Percentiles rank a stretch among this genome's conserved stretches.
These are phyloP conservation scores for Staphylotrichum tortipilum DNA, from an alignment of 495 filamentous ascomycete species.

Conservation along the genomic window DNA sequence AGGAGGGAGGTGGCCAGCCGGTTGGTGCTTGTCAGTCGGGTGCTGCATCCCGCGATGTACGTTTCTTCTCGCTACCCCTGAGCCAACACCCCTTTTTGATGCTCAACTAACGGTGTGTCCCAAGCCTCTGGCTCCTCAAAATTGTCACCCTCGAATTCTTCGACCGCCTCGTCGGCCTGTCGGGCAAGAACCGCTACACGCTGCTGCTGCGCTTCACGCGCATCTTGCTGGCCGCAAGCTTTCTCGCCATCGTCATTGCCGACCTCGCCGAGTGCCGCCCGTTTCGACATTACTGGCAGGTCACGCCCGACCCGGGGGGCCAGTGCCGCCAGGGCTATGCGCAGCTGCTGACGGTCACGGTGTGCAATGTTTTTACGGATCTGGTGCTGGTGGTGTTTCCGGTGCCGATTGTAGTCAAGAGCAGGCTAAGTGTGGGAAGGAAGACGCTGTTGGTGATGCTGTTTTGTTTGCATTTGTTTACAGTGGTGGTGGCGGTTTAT, in stretches of 20 bases:
- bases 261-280: conserved; percentile 80
- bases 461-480: conserved; percentile 67
- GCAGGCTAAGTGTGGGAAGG: conserved; percentile 55
- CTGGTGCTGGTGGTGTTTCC: conserved; percentile 79
- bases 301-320: conserved; percentile 75
- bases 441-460: conserved; percentile 55
- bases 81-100: too few relatives aligned
- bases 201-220: conserved; percentile 58
- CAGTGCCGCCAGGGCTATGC: conserved; percentile 73
- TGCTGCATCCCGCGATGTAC: conserved; percentile 60
- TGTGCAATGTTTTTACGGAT: conserved; percentile 75
- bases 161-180: conserved; percentile 56
- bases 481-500: conserved; percentile 64
- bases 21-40: conserved; percentile 53
- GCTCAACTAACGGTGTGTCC: too few relatives aligned
- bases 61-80: conserved; percentile 18
- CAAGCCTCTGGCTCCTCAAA: conserved; percentile 91
- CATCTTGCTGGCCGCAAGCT: conserved; percentile 62
- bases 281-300: conserved; percentile 79
- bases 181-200: conserved; percentile 60
- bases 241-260: conserved; percentile 66
- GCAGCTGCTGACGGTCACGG: conserved; percentile 73
- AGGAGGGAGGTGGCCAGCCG: conserved; percentile 49
- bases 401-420: conserved; percentile 70
- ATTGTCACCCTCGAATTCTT: conserved; percentile 83